Base-by-base conservation (phyloP, 2,329 filamentous ascomycete species). In the Madurella mycetomatis region DNA sequence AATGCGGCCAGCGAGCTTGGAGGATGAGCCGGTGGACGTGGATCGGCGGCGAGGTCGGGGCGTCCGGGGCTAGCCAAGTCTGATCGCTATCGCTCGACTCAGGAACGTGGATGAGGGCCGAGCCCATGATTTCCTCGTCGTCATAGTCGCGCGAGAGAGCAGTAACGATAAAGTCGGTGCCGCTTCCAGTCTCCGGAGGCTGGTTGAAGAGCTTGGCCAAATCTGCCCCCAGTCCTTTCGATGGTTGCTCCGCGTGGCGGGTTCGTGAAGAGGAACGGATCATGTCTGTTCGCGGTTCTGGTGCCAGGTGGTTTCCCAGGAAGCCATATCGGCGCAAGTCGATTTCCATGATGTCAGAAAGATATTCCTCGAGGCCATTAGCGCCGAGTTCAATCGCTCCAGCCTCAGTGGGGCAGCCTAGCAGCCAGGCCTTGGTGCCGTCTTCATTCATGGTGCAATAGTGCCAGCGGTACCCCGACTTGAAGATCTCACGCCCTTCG, bases 361-460 rank as follows among this genome's bases (percentile, higher is more conserved):
- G 79, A 67, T 95, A 95, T 68, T 96, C 92, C 67, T 96, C 92
- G 54, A 91, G 86, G 3, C 83, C 84, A 54, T 84, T 86, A 13
- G 82, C 80, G 1, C 82, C 86, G 15, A 86, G 76, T 40, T 86
- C 86, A 46, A 85, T 83, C 7, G 80, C 76, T 16, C 79, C 74
- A 41, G 79, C 74, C 60, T 96, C 90, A 3, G 88, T 86, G 2
- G 88, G 88, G 65, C 91, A 96, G 9, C 94, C 94, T n/a, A 99
- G 79, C 19, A 99, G 77, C 92, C 94, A 99, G 8, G 91, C 94
- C 68, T 95, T 96, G 7, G 94, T 96, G 5, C 92, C 92, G 64
- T 95, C 90, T 57, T 94, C 86, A 67, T 96, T 95, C 72, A 96
- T 88, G 2, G 91, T 95, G 69, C 94, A 97, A 68, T 99, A 99